A percentile compares a stretch with the other conserved stretches of the same genome.
These are phyloP conservation scores for Blastocystis sp. DNA, from an alignment of 352 stramenopile species.

Conservation along the genomic window DNA sequence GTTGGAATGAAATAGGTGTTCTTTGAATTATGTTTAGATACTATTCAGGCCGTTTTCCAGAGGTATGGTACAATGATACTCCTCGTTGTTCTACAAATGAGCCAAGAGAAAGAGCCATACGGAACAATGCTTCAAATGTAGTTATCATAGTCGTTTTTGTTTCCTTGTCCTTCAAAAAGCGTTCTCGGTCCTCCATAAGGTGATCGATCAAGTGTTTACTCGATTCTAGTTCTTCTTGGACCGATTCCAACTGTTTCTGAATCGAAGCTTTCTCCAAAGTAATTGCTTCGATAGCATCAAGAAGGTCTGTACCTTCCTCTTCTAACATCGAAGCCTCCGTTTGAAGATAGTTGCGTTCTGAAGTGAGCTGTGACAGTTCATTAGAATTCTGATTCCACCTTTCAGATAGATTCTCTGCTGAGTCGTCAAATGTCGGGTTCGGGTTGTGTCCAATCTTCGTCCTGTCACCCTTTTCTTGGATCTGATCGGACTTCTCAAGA, in stretches of 20 bases:
- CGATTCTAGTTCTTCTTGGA: conserved; percentile 12
- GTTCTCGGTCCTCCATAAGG: conserved; percentile 5
- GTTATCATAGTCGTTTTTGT: background rate
- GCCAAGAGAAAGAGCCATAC: background rate
- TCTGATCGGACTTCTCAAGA: no score
- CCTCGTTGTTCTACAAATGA: background rate
- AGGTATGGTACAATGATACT: background rate
- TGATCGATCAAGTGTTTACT: conserved; percentile 45
- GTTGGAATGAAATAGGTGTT: background rate
- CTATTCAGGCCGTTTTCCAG: background rate
- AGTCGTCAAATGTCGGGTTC: no score
- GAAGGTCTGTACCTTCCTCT: background rate
- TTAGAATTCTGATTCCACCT: no score
- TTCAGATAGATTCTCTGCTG: no score
- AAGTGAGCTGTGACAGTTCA: background rate
- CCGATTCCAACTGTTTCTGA: background rate
- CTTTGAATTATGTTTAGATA: background rate
- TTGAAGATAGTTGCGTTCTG: background rate
- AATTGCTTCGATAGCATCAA: background rate
- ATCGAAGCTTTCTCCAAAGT: background rate
- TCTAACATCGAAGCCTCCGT: background rate
- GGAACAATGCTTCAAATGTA: background rate
- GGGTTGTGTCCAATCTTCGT: no score
- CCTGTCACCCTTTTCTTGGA: no score
- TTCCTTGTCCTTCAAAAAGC: background rate